These are phyloP conservation scores for Zygoascus hellenicus DNA, from an alignment of 1,139 yeast genomes.

Conservation along the genomic window DNA sequence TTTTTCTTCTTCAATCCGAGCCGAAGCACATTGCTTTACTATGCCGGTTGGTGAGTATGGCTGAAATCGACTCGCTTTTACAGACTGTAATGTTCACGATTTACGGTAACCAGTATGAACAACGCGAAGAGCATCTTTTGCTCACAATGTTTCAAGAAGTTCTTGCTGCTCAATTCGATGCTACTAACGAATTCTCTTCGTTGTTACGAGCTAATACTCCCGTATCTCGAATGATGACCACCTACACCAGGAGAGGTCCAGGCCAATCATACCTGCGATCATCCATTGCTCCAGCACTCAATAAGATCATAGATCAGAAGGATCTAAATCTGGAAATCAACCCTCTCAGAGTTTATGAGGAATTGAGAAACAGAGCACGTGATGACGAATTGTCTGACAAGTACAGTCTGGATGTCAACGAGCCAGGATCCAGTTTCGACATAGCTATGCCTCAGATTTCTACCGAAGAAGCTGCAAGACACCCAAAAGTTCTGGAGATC, in stretches of 20 bases:
- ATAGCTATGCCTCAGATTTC: conserved; percentile 24
- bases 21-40: conserved; percentile 38
- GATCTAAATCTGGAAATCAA: conserved; percentile 34
- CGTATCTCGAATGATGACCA: conserved; percentile 41
- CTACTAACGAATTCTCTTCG: conserved; percentile 36
- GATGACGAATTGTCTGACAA: conserved; percentile 18
- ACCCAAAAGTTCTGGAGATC: conserved; percentile 30
- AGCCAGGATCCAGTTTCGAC: conserved; percentile 22
- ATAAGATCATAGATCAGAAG: conserved; percentile 30
- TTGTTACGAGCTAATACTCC: conserved; percentile 40
- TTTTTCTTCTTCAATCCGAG: conserved; percentile 38
- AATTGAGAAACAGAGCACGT: conserved; percentile 23
- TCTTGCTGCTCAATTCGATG: conserved; percentile 37
- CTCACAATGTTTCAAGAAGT: conserved; percentile 39
- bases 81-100: conserved; percentile 43
- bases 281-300: conserved; percentile 32
- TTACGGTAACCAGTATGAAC: conserved; percentile 41
- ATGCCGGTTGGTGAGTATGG: conserved; percentile 36
- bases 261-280: conserved; percentile 39
- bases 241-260: conserved; percentile 40
- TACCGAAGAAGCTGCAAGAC: conserved; percentile 32
- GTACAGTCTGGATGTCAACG: conserved; percentile 16
- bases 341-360: conserved; percentile 36
- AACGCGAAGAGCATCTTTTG: conserved; percentile 39
- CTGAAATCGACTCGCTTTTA: conserved; percentile 38